A percentile compares a stretch with the other conserved stretches of the same genome.
These are phyloP conservation scores for Termitomyces heimii DNA, from an alignment of 768 basidiomycete species.

Conservation along the genomic window DNA sequence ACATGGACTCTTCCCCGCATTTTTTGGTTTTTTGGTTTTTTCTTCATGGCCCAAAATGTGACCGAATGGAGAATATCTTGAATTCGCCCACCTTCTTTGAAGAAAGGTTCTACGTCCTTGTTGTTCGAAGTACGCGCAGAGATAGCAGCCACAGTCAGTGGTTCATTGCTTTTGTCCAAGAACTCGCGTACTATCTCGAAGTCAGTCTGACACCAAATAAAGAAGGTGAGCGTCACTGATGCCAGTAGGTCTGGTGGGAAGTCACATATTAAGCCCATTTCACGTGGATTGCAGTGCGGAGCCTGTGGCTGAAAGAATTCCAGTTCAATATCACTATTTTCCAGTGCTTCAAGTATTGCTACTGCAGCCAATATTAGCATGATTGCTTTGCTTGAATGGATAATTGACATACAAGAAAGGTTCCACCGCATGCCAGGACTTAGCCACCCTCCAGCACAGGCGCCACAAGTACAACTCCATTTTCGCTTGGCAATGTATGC, in stretches of 20 bases:
- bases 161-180: conserved; percentile 2
- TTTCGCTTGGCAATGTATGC: conserved; percentile 14
- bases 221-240: conserved; percentile 15
- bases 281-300: background rate
- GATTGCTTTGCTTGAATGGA: background rate
- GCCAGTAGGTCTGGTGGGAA: conserved; percentile 1
- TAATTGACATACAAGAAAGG: background rate
- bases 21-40: no score
- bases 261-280: background rate
- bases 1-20: no score
- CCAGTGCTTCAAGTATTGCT: background rate
- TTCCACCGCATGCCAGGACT: conserved; percentile 10
- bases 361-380: background rate
- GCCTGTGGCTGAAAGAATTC: background rate
- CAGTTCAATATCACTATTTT: background rate
- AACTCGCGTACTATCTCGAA: conserved; percentile 13
- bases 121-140: background rate
- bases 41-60: conserved; percentile 15
- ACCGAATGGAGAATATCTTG: conserved; percentile 22
- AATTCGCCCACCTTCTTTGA: conserved; percentile 19
- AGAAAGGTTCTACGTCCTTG: conserved; percentile 5
- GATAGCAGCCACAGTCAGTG: conserved; percentile 1
- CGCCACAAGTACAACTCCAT: conserved; percentile 13
- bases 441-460: conserved; percentile 15
- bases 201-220: conserved; percentile 19